Conservation (phyloP, 441 rosid species). For the Theobroma grandiflorum region DNA sequence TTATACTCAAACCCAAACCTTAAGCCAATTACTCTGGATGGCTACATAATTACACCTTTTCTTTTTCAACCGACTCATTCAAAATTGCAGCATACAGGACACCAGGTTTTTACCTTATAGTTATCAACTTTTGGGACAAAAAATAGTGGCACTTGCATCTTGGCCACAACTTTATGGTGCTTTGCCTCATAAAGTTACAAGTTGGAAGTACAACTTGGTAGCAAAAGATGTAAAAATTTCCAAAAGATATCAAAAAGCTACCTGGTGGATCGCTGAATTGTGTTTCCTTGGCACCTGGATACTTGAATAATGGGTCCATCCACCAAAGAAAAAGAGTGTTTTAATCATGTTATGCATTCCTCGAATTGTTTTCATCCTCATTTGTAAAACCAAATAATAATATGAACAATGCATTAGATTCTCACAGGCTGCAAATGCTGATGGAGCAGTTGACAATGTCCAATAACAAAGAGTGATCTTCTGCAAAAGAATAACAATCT, state of each 20-base stretch:
- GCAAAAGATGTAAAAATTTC: background rate
- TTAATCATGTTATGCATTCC: background rate
- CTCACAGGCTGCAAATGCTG: background rate
- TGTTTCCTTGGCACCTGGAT: background rate
- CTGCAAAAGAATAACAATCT: background rate
- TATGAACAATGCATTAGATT: background rate
- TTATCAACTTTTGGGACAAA: background rate
- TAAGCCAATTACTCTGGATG: background rate
- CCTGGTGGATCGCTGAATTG: conserved; percentile 18
- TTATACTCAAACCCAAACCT: background rate
- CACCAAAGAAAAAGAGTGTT: conserved; percentile 2
- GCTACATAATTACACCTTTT: background rate
- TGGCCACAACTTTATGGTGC: background rate
- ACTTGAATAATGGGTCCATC: background rate
- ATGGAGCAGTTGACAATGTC: background rate
- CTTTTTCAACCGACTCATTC: background rate
- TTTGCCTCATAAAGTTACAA: background rate
- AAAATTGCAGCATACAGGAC: background rate
- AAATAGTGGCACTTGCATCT: background rate
- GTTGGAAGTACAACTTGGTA: background rate
- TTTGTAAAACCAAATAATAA: background rate
- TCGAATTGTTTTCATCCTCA: background rate
- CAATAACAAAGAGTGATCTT: background rate
- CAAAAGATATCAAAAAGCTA: conserved; percentile 8
- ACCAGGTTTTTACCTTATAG: background rate